A percentile compares a stretch with the other conserved stretches of the same genome.
Conservation (phyloP, 2,329 filamentous ascomycete species). For the Phialocephala subalpina region DNA sequence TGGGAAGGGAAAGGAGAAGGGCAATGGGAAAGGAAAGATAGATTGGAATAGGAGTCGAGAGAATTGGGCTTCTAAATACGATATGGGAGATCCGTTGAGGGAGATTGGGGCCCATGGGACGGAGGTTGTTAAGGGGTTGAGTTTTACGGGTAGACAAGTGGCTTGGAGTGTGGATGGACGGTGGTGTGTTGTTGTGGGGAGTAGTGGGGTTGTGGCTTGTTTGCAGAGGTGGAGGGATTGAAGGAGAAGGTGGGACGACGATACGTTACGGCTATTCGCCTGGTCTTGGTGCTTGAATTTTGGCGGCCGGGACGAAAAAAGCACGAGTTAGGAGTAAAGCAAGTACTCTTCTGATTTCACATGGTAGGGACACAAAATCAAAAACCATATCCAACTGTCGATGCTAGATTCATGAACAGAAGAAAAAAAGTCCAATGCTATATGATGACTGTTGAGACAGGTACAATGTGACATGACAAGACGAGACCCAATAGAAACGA, state of each 20-base stretch:
- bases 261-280: too few species aligned
- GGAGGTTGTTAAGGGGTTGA: slow-evolving; percentile 33
- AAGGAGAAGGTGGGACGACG: background rate
- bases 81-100: slow-evolving; percentile 26
- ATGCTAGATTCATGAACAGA: background rate
- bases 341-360: too few species aligned
- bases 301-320: too few species aligned
- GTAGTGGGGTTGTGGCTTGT: slow-evolving; percentile 35
- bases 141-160: slow-evolving; percentile 38
- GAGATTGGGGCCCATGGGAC: slow-evolving; percentile 35
- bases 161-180: slow-evolving; percentile 42
- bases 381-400: background rate
- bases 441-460: background rate
- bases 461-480: slow-evolving; percentile 3
- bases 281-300: too few species aligned
- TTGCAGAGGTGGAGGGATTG: slow-evolving; percentile 34
- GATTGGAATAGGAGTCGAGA: slow-evolving; percentile 27
- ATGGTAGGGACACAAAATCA: background rate
- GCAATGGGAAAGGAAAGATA: slow-evolving; percentile 21
- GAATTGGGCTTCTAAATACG: slow-evolving; percentile 40
- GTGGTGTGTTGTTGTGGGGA: slow-evolving; percentile 44
- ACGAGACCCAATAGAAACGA: slow-evolving; percentile 3
- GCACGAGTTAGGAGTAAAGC: too few species aligned
- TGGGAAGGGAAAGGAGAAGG: slow-evolving; percentile 9
- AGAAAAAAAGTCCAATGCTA: slow-evolving; percentile 11